These are phyloP conservation scores for Backusella liffmaniae DNA, from an alignment of 192 early-diverging fungal genomes.

Conservation along the genomic window DNA sequence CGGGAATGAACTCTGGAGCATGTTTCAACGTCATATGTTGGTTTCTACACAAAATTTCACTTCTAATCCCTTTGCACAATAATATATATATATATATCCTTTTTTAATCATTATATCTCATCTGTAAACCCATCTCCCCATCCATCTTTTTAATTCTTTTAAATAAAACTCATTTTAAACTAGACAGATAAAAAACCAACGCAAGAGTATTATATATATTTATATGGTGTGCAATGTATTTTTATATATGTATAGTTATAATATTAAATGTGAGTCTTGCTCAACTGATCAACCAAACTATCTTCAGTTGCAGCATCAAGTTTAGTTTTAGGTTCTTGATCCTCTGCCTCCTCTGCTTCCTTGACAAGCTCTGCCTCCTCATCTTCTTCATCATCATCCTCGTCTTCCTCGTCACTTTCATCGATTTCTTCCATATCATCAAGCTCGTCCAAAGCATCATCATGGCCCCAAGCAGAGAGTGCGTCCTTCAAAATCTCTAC, in stretches of 20 bases:
- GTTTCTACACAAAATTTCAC: slow-evolving; percentile 17
- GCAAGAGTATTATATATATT: background rate
- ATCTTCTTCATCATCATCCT: slow-evolving; percentile 54
- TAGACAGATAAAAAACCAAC: background rate
- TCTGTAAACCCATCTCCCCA: background rate
- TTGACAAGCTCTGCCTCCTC: slow-evolving; percentile 46
- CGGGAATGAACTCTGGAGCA: slow-evolving; percentile 3
- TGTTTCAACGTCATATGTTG: slow-evolving; percentile 24
- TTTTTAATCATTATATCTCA: background rate
- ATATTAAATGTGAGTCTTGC: slow-evolving; percentile 31
- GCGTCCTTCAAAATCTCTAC: slow-evolving; percentile 74
- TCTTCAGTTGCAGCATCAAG: slow-evolving; percentile 24
- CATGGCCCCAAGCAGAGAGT: slow-evolving; percentile 63
- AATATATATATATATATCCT: background rate
- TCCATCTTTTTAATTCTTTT: background rate
- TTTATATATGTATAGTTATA: background rate
- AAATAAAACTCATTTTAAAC: background rate
- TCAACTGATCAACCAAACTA: slow-evolving; percentile 19
- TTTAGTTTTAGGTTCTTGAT: background rate
- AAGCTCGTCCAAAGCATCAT: slow-evolving; percentile 86
- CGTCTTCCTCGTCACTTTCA: slow-evolving; percentile 69
- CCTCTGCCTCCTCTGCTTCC: slow-evolving; percentile 13
- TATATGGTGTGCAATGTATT: background rate
- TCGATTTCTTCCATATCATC: slow-evolving; percentile 93
- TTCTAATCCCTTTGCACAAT: background rate